Base-by-base conservation (phyloP, 768 basidiomycete genomes). In the Coprinopsis cinerea region DNA sequence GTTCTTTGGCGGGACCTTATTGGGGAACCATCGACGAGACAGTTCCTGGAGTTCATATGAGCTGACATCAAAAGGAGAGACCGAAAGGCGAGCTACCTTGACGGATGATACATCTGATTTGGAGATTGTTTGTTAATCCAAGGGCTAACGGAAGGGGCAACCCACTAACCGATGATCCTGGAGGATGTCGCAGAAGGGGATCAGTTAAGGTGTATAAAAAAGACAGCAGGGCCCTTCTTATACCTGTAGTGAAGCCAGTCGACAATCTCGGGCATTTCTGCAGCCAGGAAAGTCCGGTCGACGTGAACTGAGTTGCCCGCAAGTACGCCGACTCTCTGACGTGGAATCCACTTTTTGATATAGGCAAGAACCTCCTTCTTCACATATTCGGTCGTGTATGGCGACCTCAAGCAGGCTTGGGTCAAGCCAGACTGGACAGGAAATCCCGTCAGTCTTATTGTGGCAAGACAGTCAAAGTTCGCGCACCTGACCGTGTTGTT, bases 251-350 rank as follows among this genome's bases (percentile, higher is more conserved):
- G 88, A 40, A 91, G 72, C 79, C 82, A 87, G 39, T 92, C 78
- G 17, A 85, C 66, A 14, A 95, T 64, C 47, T 82, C 78, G 1
- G 89, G 88, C 91, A 96, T 93, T 47, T 88, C 78, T 59, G 80
- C 79, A 2, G 69, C 71, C 23, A 92, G 69, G 61, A 92, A 92
- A 2, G 69, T 64, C 47, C 78, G 75, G 65, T 96, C 92, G 1
- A 79, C 81, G 60, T 96, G 90, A 2, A 95, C 88, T 10, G 89
- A 87, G 59, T 77, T 94, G 13, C 93, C 93, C 4, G 93, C 90
- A n/a, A 92, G 76, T 6, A 90, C 75, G 1, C 77, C 90, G 4
- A 66, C 70, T 30, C 74, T 68, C 51, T 71, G 70, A 14, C 74
- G 63, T 11, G 93, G 92, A 28, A 96, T 72, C 90, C 92, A 92